Percentiles rank a stretch among this genome's conserved stretches.
Conservation (phyloP, 1,284 basidiomycete genomes). For the Microbotryum saponariae region DNA sequence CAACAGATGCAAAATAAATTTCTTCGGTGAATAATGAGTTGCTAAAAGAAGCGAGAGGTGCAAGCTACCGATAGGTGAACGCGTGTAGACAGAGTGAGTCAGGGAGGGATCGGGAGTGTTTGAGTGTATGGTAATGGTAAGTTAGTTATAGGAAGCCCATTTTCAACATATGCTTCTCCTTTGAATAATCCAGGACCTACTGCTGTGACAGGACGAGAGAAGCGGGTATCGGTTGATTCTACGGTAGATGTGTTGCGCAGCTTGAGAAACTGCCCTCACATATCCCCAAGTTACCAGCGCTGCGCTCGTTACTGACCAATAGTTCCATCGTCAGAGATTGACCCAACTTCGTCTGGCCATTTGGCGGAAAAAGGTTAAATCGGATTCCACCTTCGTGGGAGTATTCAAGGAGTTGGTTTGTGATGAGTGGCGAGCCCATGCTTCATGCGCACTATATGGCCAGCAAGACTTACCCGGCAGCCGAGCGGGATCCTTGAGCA, state of each 20-base stretch:
- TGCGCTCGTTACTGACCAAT: background rate
- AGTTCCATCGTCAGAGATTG: slow-evolving; percentile 14
- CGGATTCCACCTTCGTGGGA: slow-evolving; percentile 1
- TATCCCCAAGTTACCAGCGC: too few relatives aligned
- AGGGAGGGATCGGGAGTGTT: background rate
- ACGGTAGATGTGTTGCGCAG: too few relatives aligned
- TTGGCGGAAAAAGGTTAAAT: slow-evolving; percentile 1
- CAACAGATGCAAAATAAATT: slow-evolving; percentile 19
- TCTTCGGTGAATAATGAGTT: slow-evolving; percentile 28
- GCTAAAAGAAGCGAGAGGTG: slow-evolving; percentile 16
- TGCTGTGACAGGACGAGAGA: slow-evolving; percentile 27
- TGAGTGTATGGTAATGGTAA: too few relatives aligned
- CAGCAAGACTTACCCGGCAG: slow-evolving; percentile 57
- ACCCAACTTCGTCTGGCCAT: background rate
- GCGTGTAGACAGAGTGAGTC: background rate
- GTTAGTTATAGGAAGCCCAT: too few relatives aligned
- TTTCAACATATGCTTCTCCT: too few relatives aligned
- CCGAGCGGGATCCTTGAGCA: slow-evolving; percentile 75
- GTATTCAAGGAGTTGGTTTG: too few relatives aligned
- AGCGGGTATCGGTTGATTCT: slow-evolving; percentile 26
- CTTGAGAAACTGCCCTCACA: background rate
- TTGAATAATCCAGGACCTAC: background rate
- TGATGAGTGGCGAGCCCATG: background rate
- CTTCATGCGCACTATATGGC: background rate
- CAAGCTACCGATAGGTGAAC: background rate